Evolutionary conservation across 2,329 filamentous ascomycete species (phyloP).

Genomic region (Xylariomycetidae sp.): DNA sequence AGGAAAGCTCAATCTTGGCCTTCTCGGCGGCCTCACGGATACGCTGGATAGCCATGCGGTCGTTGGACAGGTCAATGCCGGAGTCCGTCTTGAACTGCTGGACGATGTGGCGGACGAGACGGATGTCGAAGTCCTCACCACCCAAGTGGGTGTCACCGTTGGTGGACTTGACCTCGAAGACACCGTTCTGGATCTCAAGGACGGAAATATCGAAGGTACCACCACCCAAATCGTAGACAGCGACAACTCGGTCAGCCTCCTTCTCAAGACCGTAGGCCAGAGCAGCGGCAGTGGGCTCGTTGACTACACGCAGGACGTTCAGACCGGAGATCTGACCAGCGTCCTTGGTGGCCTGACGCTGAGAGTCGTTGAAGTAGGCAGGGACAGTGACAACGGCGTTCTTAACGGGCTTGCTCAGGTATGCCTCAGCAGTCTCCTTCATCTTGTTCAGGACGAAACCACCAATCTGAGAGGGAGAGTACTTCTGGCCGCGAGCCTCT

Average conservation of each 20-base stretch:
- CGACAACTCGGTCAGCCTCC: conserved; percentile 81
- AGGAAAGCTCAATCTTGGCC: conserved; percentile 98
- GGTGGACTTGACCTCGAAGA: conserved; percentile 98
- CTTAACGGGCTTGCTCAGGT: conserved; percentile 84
- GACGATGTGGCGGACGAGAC: conserved; percentile 87
- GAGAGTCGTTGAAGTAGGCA: conserved; percentile 98
- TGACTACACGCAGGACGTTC: conserved; percentile 95
- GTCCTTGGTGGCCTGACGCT: conserved; percentile 97
- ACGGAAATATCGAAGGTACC: conserved; percentile 99
- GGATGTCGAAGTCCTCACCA: conserved; percentile 97
- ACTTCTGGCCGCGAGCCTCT: conserved; percentile 85
- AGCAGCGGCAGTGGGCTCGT: conserved; percentile 94
- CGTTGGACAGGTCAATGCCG: conserved; percentile 78
- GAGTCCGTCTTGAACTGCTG: conserved; percentile 96
- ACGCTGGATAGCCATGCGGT: conserved; percentile 98
- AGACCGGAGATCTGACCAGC: conserved; percentile 93
- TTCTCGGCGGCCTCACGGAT: conserved; percentile 98
- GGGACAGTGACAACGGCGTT: conserved; percentile 96
- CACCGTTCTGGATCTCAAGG: conserved; percentile 93
- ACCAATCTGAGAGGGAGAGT: conserved; percentile 97
- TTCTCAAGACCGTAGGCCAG: conserved; percentile 96
- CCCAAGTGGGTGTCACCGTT: conserved; percentile 98
- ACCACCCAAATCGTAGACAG: conserved; percentile 96
- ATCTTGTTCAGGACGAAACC: conserved; percentile 96
- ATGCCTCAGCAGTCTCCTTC: conserved; percentile 97